phyloP scores from a whole-genome alignment of 805 yeast species.

The Candida succiphila region DNA sequence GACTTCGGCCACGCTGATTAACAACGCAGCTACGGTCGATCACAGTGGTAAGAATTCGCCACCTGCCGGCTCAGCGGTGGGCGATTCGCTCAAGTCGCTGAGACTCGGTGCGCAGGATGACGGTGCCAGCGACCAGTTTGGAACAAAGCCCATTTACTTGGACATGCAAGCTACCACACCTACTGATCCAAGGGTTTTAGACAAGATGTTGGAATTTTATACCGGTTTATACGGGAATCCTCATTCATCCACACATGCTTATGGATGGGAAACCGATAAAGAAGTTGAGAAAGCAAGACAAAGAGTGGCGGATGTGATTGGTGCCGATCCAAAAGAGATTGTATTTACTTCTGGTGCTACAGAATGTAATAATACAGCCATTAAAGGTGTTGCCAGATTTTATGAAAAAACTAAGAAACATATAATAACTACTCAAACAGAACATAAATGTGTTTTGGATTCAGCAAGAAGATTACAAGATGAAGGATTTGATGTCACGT shows the following conservation, averaged over 20 bases:
- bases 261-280: slow-evolving; percentile 97
- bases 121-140: no score
- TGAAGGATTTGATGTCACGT: slow-evolving; percentile 95
- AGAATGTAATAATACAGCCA: slow-evolving; percentile 88
- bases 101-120: no score
- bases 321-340: slow-evolving; percentile 94
- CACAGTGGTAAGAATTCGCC: slow-evolving; percentile 1
- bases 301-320: slow-evolving; percentile 73
- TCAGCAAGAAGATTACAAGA: slow-evolving; percentile 91
- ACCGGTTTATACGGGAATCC: slow-evolving; percentile 98
- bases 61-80: slow-evolving; percentile 30
- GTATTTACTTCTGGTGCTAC: slow-evolving; percentile 98
- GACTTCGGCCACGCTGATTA: slow-evolving; percentile 12
- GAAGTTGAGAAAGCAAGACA: slow-evolving; percentile 84
- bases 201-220: slow-evolving; percentile 73
- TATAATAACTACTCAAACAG: slow-evolving; percentile 92
- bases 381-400: slow-evolving; percentile 94
- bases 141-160: slow-evolving; percentile 85
- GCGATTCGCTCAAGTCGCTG: no score
- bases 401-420: slow-evolving; percentile 86
- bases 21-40: slow-evolving; percentile 11
- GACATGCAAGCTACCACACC: slow-evolving; percentile 99
- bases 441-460: slow-evolving; percentile 97
- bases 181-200: slow-evolving; percentile 92
- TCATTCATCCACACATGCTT: slow-evolving; percentile 92